Percentiles rank a stretch among this genome's conserved stretches.
These are phyloP conservation scores for Cinnamomum chago DNA, from an alignment of 164 flowering plant genomes.

Conservation along the genomic window DNA sequence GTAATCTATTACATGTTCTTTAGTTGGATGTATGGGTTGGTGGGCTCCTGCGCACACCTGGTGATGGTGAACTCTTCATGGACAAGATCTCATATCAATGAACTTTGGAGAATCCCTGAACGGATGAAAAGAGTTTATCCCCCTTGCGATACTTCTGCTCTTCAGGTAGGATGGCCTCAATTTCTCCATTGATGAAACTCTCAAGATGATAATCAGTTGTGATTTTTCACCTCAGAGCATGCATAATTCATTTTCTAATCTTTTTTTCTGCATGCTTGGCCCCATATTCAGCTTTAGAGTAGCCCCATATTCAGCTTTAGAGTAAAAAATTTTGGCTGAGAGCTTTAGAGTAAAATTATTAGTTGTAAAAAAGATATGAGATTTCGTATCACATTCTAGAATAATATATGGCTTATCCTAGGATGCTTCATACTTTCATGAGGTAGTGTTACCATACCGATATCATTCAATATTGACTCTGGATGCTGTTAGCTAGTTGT, in stretches of 20 bases:
- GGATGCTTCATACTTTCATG: too few species aligned
- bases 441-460: not conserved
- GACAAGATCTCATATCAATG: slow-evolving; percentile 77
- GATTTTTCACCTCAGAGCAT: not conserved
- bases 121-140: slow-evolving; percentile 78
- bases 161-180: slow-evolving; percentile 56
- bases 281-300: not conserved
- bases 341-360: not conserved
- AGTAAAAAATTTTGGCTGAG: not conserved
- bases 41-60: slow-evolving; percentile 77
- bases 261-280: not conserved
- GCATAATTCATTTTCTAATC: not conserved
- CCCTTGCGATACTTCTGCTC: slow-evolving; percentile 91
- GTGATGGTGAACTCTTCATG: slow-evolving; percentile 96
- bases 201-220: not conserved
- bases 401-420: not conserved
- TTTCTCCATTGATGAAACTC: not conserved
- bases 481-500: not conserved
- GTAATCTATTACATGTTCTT: slow-evolving; percentile 64
- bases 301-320: not conserved
- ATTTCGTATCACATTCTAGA: not conserved
- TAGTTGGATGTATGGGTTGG: slow-evolving; percentile 83
- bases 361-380: not conserved
- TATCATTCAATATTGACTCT: not conserved
- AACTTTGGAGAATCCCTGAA: slow-evolving; percentile 69